Percentiles rank a stretch among this genome's conserved stretches.
These are phyloP conservation scores for Didymella lethalis DNA, from an alignment of 2,329 filamentous ascomycete genomes.

Conservation along the genomic window DNA sequence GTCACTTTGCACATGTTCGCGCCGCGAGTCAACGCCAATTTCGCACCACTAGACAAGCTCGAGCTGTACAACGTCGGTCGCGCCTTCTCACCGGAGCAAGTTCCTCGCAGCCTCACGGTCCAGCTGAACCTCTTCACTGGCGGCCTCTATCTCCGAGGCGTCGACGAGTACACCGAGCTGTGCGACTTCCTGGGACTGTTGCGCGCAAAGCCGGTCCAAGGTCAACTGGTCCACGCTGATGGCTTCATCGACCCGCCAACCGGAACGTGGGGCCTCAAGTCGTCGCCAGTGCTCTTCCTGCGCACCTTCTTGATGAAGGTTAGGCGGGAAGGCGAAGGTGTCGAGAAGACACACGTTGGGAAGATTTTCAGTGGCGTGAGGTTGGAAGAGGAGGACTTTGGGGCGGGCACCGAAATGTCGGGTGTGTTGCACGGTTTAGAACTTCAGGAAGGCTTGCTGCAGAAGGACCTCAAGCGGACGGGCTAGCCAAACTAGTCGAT, in stretches of 20 bases:
- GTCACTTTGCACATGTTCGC: constrained; percentile 62
- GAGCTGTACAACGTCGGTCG: constrained; percentile 53
- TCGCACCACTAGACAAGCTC: constrained; percentile 56
- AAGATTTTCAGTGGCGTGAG: constrained; percentile 35
- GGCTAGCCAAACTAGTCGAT: no score
- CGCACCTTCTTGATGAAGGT: constrained; percentile 45
- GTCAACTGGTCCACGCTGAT: constrained; percentile 42
- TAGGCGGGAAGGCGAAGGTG: constrained; percentile 47
- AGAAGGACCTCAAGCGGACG: no score
- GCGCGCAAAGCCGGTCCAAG: constrained; percentile 30
- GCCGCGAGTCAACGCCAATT: constrained; percentile 54
- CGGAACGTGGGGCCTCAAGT: constrained; percentile 44
- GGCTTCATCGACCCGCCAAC: constrained; percentile 47
- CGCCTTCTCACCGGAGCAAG: not conserved
- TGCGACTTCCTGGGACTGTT: constrained; percentile 63
- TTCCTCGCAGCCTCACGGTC: constrained; percentile 46
- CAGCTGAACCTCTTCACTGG: constrained; percentile 73
- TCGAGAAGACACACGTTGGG: constrained; percentile 57
- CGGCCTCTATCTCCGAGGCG: constrained; percentile 67
- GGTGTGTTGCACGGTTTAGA: no score
- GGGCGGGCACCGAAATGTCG: no score
- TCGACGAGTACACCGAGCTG: constrained; percentile 61
- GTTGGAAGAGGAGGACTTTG: constrained; percentile 17
- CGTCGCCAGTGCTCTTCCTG: constrained; percentile 55
- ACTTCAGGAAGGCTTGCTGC: no score